These are phyloP conservation scores for Moricandia arvensis DNA, from an alignment of 345 rosid species.

Conservation along the genomic window DNA sequence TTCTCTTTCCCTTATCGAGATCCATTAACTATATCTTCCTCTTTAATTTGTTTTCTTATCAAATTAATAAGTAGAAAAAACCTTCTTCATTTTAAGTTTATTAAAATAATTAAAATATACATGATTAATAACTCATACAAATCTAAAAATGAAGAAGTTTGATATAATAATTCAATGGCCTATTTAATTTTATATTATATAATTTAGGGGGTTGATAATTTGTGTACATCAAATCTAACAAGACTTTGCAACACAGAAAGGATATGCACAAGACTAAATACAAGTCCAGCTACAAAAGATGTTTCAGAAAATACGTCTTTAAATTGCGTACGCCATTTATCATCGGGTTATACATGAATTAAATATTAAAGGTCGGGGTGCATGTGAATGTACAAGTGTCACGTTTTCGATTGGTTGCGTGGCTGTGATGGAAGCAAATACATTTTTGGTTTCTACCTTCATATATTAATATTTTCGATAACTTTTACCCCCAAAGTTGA, in stretches of 20 bases:
- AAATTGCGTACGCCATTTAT: slow-evolving; percentile 19
- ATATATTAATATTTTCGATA: background rate
- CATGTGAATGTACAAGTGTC: slow-evolving; percentile 41
- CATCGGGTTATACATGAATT: background rate
- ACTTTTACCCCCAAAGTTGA: background rate
- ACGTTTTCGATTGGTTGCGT: slow-evolving; percentile 35
- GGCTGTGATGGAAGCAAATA: slow-evolving; percentile 34
- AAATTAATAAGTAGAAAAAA: background rate
- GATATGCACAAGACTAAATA: slow-evolving; percentile 5
- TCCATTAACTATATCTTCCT: background rate
- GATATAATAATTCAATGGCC: background rate
- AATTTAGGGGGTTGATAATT: background rate
- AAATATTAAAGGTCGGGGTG: slow-evolving; percentile 3
- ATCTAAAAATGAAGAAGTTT: background rate
- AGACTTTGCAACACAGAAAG: slow-evolving; percentile 34
- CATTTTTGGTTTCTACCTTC: slow-evolving; percentile 32
- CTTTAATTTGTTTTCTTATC: background rate
- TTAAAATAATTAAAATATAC: background rate
- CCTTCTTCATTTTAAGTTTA: background rate
- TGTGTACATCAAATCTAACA: slow-evolving; percentile 25
- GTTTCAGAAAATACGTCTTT: slow-evolving; percentile 13
- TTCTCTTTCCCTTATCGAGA: slow-evolving; percentile 27
- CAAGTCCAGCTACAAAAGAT: slow-evolving; percentile 6
- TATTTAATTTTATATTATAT: background rate
- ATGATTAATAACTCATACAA: background rate